Percentiles rank a stretch among this genome's conserved stretches.
phyloP scores from a whole-genome alignment of 1,284 basidiomycete species.

The Trametes versicolor region DNA sequence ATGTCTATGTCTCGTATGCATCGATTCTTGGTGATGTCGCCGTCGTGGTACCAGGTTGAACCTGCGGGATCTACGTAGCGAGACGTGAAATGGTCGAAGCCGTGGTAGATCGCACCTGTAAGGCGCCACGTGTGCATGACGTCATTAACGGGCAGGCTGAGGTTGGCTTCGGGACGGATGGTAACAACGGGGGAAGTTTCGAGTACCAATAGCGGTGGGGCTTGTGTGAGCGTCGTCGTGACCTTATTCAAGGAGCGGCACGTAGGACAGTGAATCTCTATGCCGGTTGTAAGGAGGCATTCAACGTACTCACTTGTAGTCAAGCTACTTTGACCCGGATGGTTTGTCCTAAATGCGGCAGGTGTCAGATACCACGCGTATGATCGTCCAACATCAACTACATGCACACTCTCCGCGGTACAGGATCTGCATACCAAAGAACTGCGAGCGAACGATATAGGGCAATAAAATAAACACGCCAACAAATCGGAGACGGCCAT shows the following conservation, averaged over 20 bases:
- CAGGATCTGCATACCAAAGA: not conserved
- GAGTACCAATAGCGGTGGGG: not conserved
- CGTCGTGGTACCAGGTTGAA: conserved; percentile 7
- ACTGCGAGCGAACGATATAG: not conserved
- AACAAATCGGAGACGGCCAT: not conserved
- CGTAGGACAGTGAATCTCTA: not conserved
- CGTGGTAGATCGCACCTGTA: conserved; percentile 1
- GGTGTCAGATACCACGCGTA: conserved; percentile 2
- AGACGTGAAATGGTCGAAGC: conserved; percentile 6
- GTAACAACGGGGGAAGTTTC: not conserved
- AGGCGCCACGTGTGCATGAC: not conserved
- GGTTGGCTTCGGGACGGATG: not conserved
- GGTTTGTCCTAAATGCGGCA: not conserved
- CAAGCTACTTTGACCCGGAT: not conserved
- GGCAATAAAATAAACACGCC: not conserved
- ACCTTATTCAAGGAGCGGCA: not conserved
- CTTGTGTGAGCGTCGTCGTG: not conserved
- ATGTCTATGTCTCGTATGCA: not conserved
- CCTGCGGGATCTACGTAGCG: not conserved
- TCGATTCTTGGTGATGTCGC: not conserved
- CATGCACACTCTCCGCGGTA: not conserved
- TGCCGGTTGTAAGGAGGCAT: not conserved
- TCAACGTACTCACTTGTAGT: not conserved
- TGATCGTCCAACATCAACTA: not conserved
- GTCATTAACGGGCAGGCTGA: not conserved